Evolutionary conservation across 139 green algal genomes (phyloP).

Genomic region (Picochlorum sp.): DNA sequence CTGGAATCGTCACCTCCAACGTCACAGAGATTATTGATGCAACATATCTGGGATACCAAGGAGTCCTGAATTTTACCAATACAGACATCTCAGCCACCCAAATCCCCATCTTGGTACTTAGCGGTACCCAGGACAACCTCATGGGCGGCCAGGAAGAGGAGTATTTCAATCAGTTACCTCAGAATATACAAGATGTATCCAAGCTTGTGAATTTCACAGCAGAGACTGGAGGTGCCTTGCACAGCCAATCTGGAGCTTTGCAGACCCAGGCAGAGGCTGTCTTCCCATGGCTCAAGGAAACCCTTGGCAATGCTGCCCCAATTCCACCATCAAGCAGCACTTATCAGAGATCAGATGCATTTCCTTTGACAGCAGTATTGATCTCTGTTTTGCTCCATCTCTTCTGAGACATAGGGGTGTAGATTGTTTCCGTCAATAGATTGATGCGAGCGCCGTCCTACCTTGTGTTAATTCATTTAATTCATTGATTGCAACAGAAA

Average conservation of each 20-base stretch:
- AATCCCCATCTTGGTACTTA: not conserved
- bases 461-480: no score
- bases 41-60: not conserved
- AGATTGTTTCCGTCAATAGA: no score
- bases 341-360: no score
- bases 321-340: no score
- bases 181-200: not conserved
- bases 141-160: not conserved
- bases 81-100: not conserved
- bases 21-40: not conserved
- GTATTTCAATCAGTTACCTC: not conserved
- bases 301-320: no score
- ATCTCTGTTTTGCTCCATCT: no score
- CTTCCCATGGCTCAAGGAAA: not conserved
- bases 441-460: no score
- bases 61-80: not conserved
- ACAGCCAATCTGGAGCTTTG: not conserved
- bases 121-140: not conserved
- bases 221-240: not conserved
- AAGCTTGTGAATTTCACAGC: not conserved
- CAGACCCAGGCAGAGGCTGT: not conserved
- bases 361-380: no score
- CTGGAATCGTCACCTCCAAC: slow-evolving; percentile 1
- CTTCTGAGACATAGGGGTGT: no score
- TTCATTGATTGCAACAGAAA: no score